Evolutionary conservation across 2,329 filamentous ascomycete genomes (phyloP).

Genomic region (Pseudogymnoascus sp.): DNA sequence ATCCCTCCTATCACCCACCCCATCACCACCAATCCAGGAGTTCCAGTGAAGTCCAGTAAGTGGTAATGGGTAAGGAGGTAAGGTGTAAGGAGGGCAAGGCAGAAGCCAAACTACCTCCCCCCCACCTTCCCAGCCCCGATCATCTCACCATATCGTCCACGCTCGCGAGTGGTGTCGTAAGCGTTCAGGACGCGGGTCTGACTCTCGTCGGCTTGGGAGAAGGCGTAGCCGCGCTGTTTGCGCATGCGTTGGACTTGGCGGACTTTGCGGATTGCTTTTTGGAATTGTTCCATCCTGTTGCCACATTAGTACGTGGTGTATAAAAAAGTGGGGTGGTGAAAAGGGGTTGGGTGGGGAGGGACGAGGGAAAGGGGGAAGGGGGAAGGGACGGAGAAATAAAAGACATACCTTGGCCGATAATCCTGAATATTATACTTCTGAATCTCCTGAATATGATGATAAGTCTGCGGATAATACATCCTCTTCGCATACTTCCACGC

Average conservation of each 20-base stretch:
- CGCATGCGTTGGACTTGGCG: slow-evolving; percentile 98
- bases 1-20: too few species aligned
- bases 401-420: slow-evolving; percentile 78
- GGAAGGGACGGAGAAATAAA: too few species aligned
- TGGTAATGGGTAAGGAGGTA: not conserved
- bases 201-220: slow-evolving; percentile 93
- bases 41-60: too few species aligned
- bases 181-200: slow-evolving; percentile 93
- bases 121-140: not conserved
- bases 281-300: slow-evolving; percentile 96
- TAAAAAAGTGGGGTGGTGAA: slow-evolving; percentile 19
- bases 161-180: slow-evolving; percentile 90
- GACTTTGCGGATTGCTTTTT: slow-evolving; percentile 98
- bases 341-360: too few species aligned
- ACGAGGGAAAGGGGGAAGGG: too few species aligned
- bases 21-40: too few species aligned
- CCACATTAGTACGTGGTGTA: not conserved
- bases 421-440: slow-evolving; percentile 99
- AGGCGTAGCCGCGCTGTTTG: slow-evolving; percentile 97
- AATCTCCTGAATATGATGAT: slow-evolving; percentile 98
- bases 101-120: not conserved
- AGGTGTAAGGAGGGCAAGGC: not conserved
- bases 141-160: slow-evolving; percentile 96
- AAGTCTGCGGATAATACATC: slow-evolving; percentile 93
- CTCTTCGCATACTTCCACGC: slow-evolving; percentile 96